Evolutionary conservation across 257 asterid species (phyloP).

Genomic region (Rehmannia glutinosa): DNA sequence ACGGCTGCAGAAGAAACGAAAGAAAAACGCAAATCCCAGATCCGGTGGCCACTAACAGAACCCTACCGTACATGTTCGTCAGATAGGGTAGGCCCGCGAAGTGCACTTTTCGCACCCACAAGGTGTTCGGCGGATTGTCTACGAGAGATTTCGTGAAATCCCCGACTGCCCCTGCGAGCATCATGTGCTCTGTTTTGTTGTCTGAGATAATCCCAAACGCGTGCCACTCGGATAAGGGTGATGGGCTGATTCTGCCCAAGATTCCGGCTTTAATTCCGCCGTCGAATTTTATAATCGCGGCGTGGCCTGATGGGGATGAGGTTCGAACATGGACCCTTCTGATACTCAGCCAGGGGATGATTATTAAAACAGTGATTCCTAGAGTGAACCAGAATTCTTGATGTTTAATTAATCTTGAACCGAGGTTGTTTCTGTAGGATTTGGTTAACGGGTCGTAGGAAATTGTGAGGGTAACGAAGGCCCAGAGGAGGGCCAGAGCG

Average conservation of each 20-base stretch:
- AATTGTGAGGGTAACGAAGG: constrained; percentile 40
- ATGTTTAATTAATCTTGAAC: constrained; percentile 24
- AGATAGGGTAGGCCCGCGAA: constrained; percentile 68
- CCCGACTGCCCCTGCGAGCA: constrained; percentile 79
- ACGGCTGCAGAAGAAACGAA: constrained; percentile 64
- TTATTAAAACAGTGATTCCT: constrained; percentile 38
- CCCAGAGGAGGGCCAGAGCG: constrained; percentile 56
- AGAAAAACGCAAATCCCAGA: constrained; percentile 70
- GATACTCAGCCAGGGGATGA: constrained; percentile 57
- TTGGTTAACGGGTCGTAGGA: constrained; percentile 45
- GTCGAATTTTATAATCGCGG: constrained; percentile 54
- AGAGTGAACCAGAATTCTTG: constrained; percentile 61
- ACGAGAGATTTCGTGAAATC: constrained; percentile 65
- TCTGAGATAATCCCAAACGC: constrained; percentile 76
- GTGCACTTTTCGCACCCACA: constrained; percentile 70
- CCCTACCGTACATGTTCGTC: constrained; percentile 58
- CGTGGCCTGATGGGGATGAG: constrained; percentile 71
- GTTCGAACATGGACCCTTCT: constrained; percentile 48
- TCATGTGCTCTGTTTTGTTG: constrained; percentile 56
- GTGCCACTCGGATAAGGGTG: constrained; percentile 79
- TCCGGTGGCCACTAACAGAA: constrained; percentile 65
- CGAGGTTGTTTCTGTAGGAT: constrained; percentile 30
- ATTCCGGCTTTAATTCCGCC: constrained; percentile 65
- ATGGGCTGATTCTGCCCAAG: constrained; percentile 68
- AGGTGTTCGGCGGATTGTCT: constrained; percentile 40